These are phyloP conservation scores for Pseudogymnoascus sp. DNA, from an alignment of 2,329 filamentous ascomycete species.

Conservation along the genomic window DNA sequence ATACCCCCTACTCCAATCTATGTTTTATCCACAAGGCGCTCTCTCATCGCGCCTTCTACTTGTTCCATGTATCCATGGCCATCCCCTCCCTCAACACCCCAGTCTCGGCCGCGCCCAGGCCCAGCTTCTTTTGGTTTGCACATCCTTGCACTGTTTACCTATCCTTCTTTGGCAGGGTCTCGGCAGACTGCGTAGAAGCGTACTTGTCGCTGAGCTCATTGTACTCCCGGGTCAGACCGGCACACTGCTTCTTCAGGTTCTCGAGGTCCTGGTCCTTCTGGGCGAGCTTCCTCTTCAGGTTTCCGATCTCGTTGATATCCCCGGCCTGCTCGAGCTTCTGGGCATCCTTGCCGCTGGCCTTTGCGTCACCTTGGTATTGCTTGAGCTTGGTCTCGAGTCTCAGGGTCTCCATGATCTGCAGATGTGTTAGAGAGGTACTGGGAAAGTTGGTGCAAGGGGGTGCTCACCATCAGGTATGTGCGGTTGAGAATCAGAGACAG, in stretches of 20 bases:
- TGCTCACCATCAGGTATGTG: constrained; percentile 83
- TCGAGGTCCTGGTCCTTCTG: constrained; percentile 76
- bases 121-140: background rate
- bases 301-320: constrained; percentile 64
- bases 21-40: background rate
- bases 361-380: constrained; percentile 61
- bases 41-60: background rate
- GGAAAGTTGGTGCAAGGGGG: constrained; percentile 72
- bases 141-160: background rate
- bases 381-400: constrained; percentile 88
- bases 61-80: background rate
- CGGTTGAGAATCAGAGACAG: constrained; percentile 97
- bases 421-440: constrained; percentile 93
- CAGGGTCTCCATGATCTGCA: constrained; percentile 46
- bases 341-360: constrained; percentile 54
- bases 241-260: constrained; percentile 85
- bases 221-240: constrained; percentile 78
- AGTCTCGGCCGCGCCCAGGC: background rate
- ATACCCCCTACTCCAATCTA: constrained; percentile 1
- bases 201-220: constrained; percentile 78
- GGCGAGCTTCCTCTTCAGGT: constrained; percentile 55
- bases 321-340: constrained; percentile 65
- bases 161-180: constrained; percentile 47
- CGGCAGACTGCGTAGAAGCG: constrained; percentile 44
- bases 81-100: background rate